Conservation (phyloP, 2,329 filamentous ascomycete genomes). For the Epichloe sylvatica region DNA sequence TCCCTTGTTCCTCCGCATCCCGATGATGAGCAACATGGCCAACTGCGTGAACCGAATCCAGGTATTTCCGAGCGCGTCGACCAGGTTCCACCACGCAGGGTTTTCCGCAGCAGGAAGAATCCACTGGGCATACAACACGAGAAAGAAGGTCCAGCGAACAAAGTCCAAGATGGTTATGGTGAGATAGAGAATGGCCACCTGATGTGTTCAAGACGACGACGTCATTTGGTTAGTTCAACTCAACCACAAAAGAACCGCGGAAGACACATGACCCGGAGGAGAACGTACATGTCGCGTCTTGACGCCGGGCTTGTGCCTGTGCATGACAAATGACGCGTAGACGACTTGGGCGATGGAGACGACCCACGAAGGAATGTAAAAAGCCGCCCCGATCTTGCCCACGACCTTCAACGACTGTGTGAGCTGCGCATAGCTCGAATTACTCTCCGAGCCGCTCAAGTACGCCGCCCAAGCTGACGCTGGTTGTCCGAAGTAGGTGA, state of each 20-base stretch:
- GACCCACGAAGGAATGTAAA: conserved; percentile 5
- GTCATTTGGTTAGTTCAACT: too few species aligned
- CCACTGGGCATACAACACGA: conserved; percentile 4
- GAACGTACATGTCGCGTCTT: conserved; percentile 4
- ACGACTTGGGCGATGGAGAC: conserved; percentile 3
- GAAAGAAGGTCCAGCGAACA: conserved; percentile 5
- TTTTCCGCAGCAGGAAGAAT: conserved; percentile 3
- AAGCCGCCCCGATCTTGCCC: conserved; percentile 4
- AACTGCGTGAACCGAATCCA: conserved; percentile 5
- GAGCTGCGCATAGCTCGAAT: conserved; percentile 6
- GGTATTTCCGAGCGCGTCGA: conserved; percentile 6
- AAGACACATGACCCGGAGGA: background rate
- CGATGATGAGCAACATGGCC: conserved; percentile 3
- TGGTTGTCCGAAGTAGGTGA: conserved; percentile 7
- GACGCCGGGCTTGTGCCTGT: conserved; percentile 4
- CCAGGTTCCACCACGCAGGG: conserved; percentile 5
- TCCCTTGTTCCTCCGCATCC: conserved; percentile 5
- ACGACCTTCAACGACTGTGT: conserved; percentile 5
- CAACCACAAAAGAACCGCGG: too few species aligned
- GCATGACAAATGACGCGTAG: conserved; percentile 6
- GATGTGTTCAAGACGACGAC: background rate
- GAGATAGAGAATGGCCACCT: conserved; percentile 5
- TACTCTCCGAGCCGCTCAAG: conserved; percentile 6
- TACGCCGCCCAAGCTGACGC: conserved; percentile 4
- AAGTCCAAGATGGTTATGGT: conserved; percentile 3